Percentiles rank a stretch among this genome's conserved stretches.
phyloP scores from a whole-genome alignment of 352 stramenopile species.

The Chrysophaeum taylorii region DNA sequence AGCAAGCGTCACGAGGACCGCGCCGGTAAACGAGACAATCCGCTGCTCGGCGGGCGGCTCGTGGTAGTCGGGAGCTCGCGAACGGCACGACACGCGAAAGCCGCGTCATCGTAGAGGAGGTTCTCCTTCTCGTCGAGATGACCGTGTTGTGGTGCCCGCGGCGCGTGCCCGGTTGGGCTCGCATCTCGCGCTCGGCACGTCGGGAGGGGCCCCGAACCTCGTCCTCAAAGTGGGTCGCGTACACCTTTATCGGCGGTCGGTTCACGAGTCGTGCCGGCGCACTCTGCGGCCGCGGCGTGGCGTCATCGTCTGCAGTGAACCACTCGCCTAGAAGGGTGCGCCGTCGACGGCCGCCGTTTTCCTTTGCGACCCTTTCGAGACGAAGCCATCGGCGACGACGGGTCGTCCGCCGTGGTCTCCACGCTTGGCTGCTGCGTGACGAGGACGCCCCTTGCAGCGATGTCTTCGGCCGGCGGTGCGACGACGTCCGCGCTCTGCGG shows the following conservation, averaged over 20 bases:
- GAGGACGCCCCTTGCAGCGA: too few relatives aligned
- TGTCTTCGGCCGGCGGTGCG: background rate
- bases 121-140: background rate
- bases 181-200: background rate
- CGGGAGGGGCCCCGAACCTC: background rate
- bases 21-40: background rate
- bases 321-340: too few relatives aligned
- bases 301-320: too few relatives aligned
- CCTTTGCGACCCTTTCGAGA: background rate
- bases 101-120: background rate
- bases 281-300: background rate
- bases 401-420: too few relatives aligned
- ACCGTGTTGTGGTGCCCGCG: background rate
- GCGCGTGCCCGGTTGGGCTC: too few relatives aligned
- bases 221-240: background rate
- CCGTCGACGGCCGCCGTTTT: background rate
- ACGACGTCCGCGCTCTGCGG: background rate
- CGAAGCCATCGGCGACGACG: too few relatives aligned
- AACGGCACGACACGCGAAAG: background rate
- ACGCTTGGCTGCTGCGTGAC: too few relatives aligned
- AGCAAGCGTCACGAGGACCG: background rate
- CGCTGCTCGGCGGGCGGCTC: too few relatives aligned
- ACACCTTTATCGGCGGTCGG: background rate
- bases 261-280: background rate
- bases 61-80: background rate